Evolutionary conservation across 768 basidiomycete species (phyloP).

Genomic region (Boletus edulis): DNA sequence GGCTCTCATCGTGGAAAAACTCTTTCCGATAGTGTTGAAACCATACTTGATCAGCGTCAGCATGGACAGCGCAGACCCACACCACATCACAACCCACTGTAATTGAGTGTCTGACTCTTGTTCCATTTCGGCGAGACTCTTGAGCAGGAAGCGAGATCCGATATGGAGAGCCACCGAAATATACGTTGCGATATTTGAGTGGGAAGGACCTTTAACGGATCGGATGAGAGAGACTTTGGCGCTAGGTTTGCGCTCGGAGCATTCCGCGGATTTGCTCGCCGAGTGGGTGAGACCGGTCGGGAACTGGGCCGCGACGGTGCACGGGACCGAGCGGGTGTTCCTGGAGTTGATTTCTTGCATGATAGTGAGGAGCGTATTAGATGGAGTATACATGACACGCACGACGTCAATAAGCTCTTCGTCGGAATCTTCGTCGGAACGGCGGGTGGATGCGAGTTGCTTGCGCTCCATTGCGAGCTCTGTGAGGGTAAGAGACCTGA

Average conservation of each 20-base stretch:
- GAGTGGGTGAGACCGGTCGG: constrained; percentile 39
- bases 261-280: constrained; percentile 16
- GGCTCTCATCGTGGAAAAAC: constrained; percentile 75
- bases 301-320: constrained; percentile 48
- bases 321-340: constrained; percentile 64
- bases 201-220: constrained; percentile 70
- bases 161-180: constrained; percentile 59
- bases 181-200: constrained; percentile 81
- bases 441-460: constrained; percentile 5
- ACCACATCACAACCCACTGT: constrained; percentile 48
- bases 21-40: constrained; percentile 90
- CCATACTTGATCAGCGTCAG: constrained; percentile 63
- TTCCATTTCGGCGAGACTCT: constrained; percentile 85
- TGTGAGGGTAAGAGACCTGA: constrained; percentile 51
- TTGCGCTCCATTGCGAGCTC: constrained; percentile 29
- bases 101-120: constrained; percentile 87
- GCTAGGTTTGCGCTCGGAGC: constrained; percentile 28
- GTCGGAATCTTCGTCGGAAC: constrained; percentile 51
- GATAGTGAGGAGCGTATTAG: constrained; percentile 8
- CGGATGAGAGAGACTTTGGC: constrained; percentile 31
- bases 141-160: constrained; percentile 73
- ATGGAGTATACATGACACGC: constrained; percentile 28
- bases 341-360: constrained; percentile 60
- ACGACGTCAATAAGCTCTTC: constrained; percentile 74
- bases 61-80: background rate